Evolutionary conservation across 2,329 filamentous ascomycete species (phyloP), one percentile per base, ranked within the genome.

Genomic region (Venturia oleaginea): DNA sequence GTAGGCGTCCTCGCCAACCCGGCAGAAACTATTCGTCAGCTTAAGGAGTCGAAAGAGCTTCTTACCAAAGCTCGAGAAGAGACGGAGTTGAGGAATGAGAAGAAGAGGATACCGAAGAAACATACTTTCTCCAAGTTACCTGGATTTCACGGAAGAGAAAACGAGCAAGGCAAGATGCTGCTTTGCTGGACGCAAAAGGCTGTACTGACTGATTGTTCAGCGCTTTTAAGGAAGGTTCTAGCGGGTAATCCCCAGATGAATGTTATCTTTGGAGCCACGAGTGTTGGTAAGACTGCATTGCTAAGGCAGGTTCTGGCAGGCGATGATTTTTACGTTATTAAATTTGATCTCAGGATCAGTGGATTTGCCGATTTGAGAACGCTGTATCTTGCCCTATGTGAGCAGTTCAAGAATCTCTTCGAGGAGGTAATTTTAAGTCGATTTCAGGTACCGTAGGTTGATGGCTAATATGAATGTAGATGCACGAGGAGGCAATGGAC

Each of bases 401-500:
- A 62, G 60, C 60, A 62, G 30, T 62, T 62, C 32, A 42, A 62
- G 43, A 62, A 42, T 30, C 42, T 62, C 1, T 62, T 62, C 27
- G 43, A 43, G 24, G 60, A 62, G 60, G 60, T 62, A 11, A 30
- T 57, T 22, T 11, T 51, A 2, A 10, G 5, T 27, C 34, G 13
- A 10, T 0, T 30, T 27, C 10, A 19, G n/a, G 42, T 7, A 27
- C 27, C 30, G 24, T 30, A 17, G 30, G 32, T 19, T 10, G 10
- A 15, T 10, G 42, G 30, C 60, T 62, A 48, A 62, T 32, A 17
- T n/a, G 27, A 4, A 17, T 2, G 4, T 19, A 62, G 60, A 62
- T 62, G 60, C 37, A 62, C 17, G 60, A 62, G n/a, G 42, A 62
- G n/a, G 60, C 51, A 34, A 62, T 62, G 60, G 60, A 48, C n/a